Base-by-base conservation (phyloP, 805 yeast species). In the Teunomyces gatunensis region DNA sequence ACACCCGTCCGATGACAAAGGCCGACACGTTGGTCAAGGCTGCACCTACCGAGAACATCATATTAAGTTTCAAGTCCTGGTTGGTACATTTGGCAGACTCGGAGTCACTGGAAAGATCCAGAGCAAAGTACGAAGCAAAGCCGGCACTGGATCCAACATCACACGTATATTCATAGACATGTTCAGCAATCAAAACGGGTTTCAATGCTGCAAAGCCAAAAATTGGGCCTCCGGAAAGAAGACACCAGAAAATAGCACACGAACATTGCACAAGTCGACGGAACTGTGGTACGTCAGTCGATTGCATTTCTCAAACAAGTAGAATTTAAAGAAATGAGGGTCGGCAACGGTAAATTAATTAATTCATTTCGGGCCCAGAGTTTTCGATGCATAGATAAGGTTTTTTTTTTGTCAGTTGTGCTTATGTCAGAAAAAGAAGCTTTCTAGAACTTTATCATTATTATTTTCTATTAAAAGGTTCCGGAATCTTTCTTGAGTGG, bases 181-280 rank as follows among this genome's bases (percentile, higher is more conserved):
- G 90, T 60, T 92, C 91, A 7, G 74, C 63, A 15, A 89, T 77
- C 39, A 92, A 68, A 9, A 91, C 80, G 5, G 96, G 95, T 61
- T 92, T 92, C 46, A 91, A 71, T 3, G 98, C 97, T 20, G 97
- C 97, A 71, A 91, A 91, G 3, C 98, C 98, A 74, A 91, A 91
- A 11, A 91, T 84, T 1, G 95, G 89, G 5, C 97, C 98, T 0
- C 96, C 97, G 0, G 96, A 89, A 33, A 89, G 73, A 11, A 91
- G 69, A 68, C 97, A 92, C 96, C 96, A 91, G 0, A 75, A 47
- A 13, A 89, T 79, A 25, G 97, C 91, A 66, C 96, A 87, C 27
- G 50, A 42, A 39, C 49, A 45, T 32, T 53, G 56, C 29, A 48
- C 44, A 7, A 73, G 32, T 50, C 76, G 63, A 33, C 52, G 70